Base-by-base conservation (phyloP, 2,329 filamentous ascomycete species). In the Zasmidium cellare region DNA sequence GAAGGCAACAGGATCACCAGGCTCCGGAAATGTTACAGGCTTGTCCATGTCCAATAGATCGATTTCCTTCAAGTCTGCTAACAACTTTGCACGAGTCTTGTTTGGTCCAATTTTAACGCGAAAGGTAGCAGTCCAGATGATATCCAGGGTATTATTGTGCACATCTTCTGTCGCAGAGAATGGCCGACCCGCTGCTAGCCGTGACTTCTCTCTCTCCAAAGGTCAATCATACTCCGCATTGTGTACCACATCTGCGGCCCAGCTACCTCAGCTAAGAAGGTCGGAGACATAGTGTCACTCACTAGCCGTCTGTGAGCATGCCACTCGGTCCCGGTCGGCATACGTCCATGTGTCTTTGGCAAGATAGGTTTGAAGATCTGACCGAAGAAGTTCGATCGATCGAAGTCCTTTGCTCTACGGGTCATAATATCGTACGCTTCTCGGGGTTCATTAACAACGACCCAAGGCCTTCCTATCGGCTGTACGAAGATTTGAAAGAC, bases 401-500 rank as follows among this genome's bases (percentile, higher is more conserved):
- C 78, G 50, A 80, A 80, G 45, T 80, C 79, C 48, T 74, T 75
- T 22, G 62, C 63, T 16, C 78, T 75, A 1, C 77, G 74, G 5
- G 76, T 66, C 23, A 80, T 71, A 46, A 82, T 72, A 61, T 81
- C 79, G 61, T 79, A 76, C 16, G 69, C 67, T 65, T 80, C 78
- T 3, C 69, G 68, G 9, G 71, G 75, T 55, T 80, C 79, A 19
- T 73, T 69, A 3, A 83, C 60, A 3, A 83, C 56, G 1, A 83
- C 69, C 65, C 72, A 74, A 1, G 80, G 81, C 24, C 69, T 70
- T 1, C 64, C 60, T 16, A 80, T 72, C 0, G 80, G 79, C 6
- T 70, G 67, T 52, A 81, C 65, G 65, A 82, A 83, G 5, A 78
- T 67, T 62, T 84, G 82, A 6, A 76, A 65, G 56, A 83, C 72